phyloP scores from a whole-genome alignment of 768 basidiomycete genomes.

The Naganishia friedmannii region DNA sequence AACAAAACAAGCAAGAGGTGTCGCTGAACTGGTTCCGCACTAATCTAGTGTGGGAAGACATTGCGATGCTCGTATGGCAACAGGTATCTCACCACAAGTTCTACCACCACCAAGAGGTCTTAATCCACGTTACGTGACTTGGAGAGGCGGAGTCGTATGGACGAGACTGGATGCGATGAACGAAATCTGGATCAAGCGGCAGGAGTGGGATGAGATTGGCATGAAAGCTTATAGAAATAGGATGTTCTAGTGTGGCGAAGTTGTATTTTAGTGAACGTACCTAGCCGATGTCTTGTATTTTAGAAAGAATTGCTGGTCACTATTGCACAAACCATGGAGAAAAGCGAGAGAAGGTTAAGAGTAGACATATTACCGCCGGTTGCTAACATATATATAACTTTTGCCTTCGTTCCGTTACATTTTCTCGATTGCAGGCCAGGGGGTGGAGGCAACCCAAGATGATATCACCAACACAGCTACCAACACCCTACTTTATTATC shows the following conservation, averaged over 20 bases:
- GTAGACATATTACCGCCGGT: too few species aligned
- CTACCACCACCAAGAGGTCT: slow-evolving; percentile 93
- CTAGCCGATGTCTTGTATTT: too few species aligned
- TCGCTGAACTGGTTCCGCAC: neutral
- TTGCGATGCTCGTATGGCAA: neutral
- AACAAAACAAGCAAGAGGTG: neutral
- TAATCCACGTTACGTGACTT: slow-evolving; percentile 81
- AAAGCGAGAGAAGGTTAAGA: too few species aligned
- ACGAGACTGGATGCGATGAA: slow-evolving; percentile 84
- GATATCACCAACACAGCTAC: too few species aligned
- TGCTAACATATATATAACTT: too few species aligned
- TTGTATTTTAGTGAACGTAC: too few species aligned
- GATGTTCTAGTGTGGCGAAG: slow-evolving; percentile 9
- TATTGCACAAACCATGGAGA: too few species aligned
- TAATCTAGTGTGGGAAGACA: neutral
- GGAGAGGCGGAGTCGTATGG: slow-evolving; percentile 92
- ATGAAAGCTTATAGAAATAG: slow-evolving; percentile 53
- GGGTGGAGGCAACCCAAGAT: neutral
- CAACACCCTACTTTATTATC: neutral
- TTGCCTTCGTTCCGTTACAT: too few species aligned
- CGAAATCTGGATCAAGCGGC: slow-evolving; percentile 81
- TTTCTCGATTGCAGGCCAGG: neutral
- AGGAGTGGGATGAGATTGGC: slow-evolving; percentile 65
- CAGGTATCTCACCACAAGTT: slow-evolving; percentile 59
- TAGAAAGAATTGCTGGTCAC: too few species aligned